Evolutionary conservation across 2,329 filamentous ascomycete genomes (phyloP), one percentile per base, ranked within the genome.

Genomic region (Alternaria consortialis): DNA sequence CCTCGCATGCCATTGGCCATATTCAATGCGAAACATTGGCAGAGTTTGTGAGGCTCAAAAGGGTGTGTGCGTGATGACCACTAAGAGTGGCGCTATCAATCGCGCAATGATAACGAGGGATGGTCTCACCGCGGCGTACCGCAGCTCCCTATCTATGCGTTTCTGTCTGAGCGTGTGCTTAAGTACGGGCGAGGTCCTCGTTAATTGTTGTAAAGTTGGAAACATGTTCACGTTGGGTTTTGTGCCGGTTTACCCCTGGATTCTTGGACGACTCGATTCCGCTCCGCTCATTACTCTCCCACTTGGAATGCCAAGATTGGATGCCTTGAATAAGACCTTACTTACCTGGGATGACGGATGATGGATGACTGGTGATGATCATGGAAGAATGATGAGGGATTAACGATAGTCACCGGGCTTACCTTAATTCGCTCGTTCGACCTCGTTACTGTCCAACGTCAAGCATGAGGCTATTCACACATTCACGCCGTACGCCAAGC

Each of bases 81-180:
- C 68, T 70, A 74, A 63, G 66, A 51, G 69, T 71, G 68, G 66
- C 69, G 74, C 75, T 77, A 77, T 77, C 76, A 74, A 73, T 74
- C 59, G 69, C 69, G 71, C 70, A 71, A 75, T 72, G 74, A 77
- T 77, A 77, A 74, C 73, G 68, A 67, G 70, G 64, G 62, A 74
- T 73, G 67, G 72, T 69, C 65, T 72, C 67, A 71, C 59, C 62
- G 56, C 53, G 47, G 56, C 39, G 39, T 5, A 42, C 20, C 39
- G 20, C 39, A n/a, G 29, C 15, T 32, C 15, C 43, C 46, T 50
- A 50, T 50, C 46, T 27, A 50, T 50, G 46, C 46, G 46, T 12
- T 40, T 37, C 39, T 31, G 36, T 52, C 50, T 53, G 27, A 34
- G 39, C 23, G 31, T 50, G 29, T 46, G 46, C 46, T n/a, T 74